A percentile compares a stretch with the other conserved stretches of the same genome.
Evolutionary conservation across 495 filamentous ascomycete genomes (phyloP).

Genomic region (Penicillium dipodomyicola): DNA sequence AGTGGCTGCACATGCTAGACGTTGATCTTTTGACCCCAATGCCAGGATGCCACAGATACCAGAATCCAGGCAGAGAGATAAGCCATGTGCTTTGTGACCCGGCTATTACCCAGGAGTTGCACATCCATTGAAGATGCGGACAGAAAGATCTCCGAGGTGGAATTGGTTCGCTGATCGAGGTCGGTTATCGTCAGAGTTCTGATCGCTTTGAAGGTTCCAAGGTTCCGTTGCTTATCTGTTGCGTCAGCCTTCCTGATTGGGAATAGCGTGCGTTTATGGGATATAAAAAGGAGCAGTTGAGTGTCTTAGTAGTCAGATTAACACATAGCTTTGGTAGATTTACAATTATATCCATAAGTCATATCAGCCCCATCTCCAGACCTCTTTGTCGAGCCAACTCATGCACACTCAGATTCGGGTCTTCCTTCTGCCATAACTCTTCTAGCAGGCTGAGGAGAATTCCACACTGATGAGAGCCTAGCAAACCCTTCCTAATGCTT

Average conservation of each 20-base stretch:
- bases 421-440: constrained; percentile 27
- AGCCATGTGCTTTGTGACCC: neutral
- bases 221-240: too few relatives aligned
- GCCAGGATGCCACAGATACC: neutral
- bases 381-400: constrained; percentile 25
- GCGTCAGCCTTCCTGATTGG: too few relatives aligned
- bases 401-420: constrained; percentile 17
- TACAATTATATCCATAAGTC: constrained; percentile 2
- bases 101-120: neutral
- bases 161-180: neutral
- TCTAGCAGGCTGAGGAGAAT: constrained; percentile 31
- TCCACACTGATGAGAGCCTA: constrained; percentile 14
- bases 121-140: neutral
- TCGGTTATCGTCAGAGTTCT: too few relatives aligned
- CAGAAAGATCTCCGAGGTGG: too few relatives aligned
- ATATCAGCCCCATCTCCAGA: constrained; percentile 34
- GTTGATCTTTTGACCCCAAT: neutral
- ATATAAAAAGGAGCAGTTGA: neutral
- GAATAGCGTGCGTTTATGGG: too few relatives aligned
- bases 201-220: too few relatives aligned
- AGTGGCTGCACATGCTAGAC: neutral
- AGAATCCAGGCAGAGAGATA: neutral
- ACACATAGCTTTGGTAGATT: neutral
- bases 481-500: constrained; percentile 15
- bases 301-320: neutral